Percentiles rank a stretch among this genome's conserved stretches.
Conservation (phyloP, 164 flowering plant species). For the Paratinospora sagittata region DNA sequence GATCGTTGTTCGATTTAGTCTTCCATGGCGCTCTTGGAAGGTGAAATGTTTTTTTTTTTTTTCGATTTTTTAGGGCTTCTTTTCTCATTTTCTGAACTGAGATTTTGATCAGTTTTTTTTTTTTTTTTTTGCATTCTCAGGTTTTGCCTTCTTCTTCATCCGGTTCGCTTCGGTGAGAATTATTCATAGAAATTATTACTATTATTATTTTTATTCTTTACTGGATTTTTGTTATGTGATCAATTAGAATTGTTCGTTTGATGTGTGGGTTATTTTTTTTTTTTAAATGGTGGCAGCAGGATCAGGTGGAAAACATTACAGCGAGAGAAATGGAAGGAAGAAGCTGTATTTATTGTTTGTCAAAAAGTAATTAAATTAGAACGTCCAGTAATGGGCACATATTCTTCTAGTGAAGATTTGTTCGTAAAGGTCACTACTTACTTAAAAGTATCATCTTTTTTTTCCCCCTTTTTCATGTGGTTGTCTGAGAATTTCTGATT, state of each 20-base stretch:
- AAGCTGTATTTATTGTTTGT: conserved; percentile 19
- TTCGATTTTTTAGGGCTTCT: neutral
- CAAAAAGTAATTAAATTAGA: conserved; percentile 30
- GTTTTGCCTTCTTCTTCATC: neutral
- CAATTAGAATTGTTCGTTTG: neutral
- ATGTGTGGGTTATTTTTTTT: conserved; percentile 8
- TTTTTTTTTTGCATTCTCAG: too few species aligned
- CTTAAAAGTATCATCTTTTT: neutral
- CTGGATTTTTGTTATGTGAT: neutral
- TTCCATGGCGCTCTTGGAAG: neutral
- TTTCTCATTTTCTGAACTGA: neutral
- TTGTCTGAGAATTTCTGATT: neutral
- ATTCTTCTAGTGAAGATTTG: conserved; percentile 51
- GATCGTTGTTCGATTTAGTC: neutral
- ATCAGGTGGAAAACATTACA: neutral
- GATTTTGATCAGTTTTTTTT: neutral
- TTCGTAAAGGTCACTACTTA: conserved; percentile 42
- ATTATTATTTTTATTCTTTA: too few species aligned
- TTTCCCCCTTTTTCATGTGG: neutral
- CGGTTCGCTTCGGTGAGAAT: neutral
- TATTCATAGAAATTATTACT: neutral
- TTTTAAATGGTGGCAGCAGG: conserved; percentile 16
- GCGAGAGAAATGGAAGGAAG: conserved; percentile 26
- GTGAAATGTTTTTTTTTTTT: neutral
- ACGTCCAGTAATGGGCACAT: conserved; percentile 38